phyloP scores from a whole-genome alignment of 2,329 filamentous ascomycete species.

The Penicillium hesseltinei region DNA sequence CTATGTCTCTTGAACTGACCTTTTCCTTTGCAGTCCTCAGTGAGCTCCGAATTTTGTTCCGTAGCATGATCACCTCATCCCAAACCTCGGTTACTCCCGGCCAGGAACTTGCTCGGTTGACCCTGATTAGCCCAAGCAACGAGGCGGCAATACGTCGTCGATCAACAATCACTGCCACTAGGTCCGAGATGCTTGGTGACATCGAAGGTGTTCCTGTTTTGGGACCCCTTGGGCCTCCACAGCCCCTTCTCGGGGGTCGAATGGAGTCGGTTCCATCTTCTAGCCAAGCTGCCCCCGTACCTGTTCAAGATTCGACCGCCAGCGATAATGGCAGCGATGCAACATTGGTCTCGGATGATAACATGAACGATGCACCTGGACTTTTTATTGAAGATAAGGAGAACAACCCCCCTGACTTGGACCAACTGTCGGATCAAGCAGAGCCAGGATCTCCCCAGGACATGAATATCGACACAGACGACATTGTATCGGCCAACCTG shows the following conservation, averaged over 20 bases:
- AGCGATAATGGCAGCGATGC: slow-evolving; percentile 34
- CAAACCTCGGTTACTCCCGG: slow-evolving; percentile 66
- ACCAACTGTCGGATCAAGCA: slow-evolving; percentile 8
- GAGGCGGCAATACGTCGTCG: slow-evolving; percentile 53
- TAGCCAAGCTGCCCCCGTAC: slow-evolving; percentile 18
- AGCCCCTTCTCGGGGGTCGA: slow-evolving; percentile 22
- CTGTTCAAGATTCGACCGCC: slow-evolving; percentile 25
- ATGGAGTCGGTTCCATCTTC: slow-evolving; percentile 7
- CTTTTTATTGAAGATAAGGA: slow-evolving; percentile 40
- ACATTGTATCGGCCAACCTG: slow-evolving; percentile 26
- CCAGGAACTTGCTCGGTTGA: slow-evolving; percentile 75
- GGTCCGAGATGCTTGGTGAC: slow-evolving; percentile 38
- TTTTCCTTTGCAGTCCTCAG: slow-evolving; percentile 59
- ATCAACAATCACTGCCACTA: slow-evolving; percentile 42
- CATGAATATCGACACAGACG: slow-evolving; percentile 12
- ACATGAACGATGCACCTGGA: slow-evolving; percentile 19
- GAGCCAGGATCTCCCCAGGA: slow-evolving; percentile 25
- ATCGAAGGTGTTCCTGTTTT: slow-evolving; percentile 47
- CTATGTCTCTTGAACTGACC: slow-evolving; percentile 18
- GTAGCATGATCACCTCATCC: slow-evolving; percentile 64
- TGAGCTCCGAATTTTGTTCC: slow-evolving; percentile 69
- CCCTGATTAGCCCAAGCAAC: slow-evolving; percentile 62
- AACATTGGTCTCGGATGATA: slow-evolving; percentile 37
- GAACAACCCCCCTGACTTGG: slow-evolving; percentile 30
- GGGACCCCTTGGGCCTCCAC: slow-evolving; percentile 47